Evolutionary conservation across 306 rosid genomes (phyloP).

Genomic region (Quercus glauca): DNA sequence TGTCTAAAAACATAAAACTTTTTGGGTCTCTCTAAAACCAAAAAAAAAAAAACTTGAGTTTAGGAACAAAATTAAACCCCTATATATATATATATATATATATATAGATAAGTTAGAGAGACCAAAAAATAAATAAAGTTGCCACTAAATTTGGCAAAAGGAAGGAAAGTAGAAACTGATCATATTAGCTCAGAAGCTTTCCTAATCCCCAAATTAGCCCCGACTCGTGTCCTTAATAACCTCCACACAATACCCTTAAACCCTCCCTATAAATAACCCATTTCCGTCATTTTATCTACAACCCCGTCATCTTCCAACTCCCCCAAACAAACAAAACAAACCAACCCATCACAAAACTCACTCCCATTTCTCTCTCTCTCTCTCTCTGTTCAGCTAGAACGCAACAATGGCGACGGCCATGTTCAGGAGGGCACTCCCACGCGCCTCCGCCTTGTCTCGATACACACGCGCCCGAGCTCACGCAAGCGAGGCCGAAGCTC

Average conservation of each 20-base stretch:
- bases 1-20: too few relatives aligned
- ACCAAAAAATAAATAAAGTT: too few relatives aligned
- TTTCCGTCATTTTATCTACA: slow-evolving; percentile 25
- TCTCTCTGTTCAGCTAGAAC: background rate
- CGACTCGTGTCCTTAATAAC: background rate
- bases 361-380: background rate
- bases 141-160: too few relatives aligned
- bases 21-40: too few relatives aligned
- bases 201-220: slow-evolving; percentile 21
- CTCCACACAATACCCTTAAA: background rate
- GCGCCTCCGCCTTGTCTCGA: slow-evolving; percentile 38
- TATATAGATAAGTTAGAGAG: too few relatives aligned
- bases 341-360: too few relatives aligned
- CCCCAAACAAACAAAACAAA: background rate
- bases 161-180: too few relatives aligned
- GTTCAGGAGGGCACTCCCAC: slow-evolving; percentile 39
- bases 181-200: too few relatives aligned
- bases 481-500: slow-evolving; percentile 64
- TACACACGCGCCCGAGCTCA: slow-evolving; percentile 40
- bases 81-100: too few relatives aligned
- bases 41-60: too few relatives aligned
- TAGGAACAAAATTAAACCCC: too few relatives aligned
- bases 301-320: background rate
- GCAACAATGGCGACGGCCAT: slow-evolving; percentile 66
- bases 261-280: background rate